Percentiles rank a stretch among this genome's conserved stretches.
phyloP scores from a whole-genome alignment of 2,329 filamentous ascomycete genomes.

The Cylindrodendrum hubeiense region DNA sequence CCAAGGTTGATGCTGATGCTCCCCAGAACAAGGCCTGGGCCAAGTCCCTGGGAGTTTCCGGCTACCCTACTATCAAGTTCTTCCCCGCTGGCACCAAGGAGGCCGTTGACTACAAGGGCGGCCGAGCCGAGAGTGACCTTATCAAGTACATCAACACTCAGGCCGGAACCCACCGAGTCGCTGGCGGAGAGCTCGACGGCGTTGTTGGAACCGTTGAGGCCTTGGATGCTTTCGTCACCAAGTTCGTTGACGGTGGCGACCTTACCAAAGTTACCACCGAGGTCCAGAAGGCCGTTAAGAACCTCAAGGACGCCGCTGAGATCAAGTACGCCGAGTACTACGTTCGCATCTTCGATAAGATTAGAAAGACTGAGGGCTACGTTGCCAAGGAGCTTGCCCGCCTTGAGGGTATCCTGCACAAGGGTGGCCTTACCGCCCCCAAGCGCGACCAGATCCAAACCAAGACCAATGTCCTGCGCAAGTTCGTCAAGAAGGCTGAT shows the following conservation, averaged over 20 bases:
- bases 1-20: conserved; percentile 95
- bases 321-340: conserved; percentile 95
- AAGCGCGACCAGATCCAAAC: conserved; percentile 91
- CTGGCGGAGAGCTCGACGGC: conserved; percentile 83
- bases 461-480: conserved; percentile 89
- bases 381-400: conserved; percentile 87
- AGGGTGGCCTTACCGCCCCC: conserved; percentile 85
- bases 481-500: conserved; percentile 76
- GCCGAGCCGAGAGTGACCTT: conserved; percentile 81
- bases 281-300: conserved; percentile 77
- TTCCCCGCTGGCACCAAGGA: conserved; percentile 88
- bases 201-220: conserved; percentile 85
- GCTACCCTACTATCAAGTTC: conserved; percentile 98
- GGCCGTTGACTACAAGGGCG: conserved; percentile 78
- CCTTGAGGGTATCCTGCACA: conserved; percentile 83
- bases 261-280: conserved; percentile 76
- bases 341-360: conserved; percentile 89
- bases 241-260: conserved; percentile 74
- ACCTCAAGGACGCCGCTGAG: conserved; percentile 71
- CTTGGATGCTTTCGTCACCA: conserved; percentile 81
- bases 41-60: conserved; percentile 80
- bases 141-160: conserved; percentile 89
- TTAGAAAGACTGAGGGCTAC: conserved; percentile 81
- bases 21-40: conserved; percentile 85
- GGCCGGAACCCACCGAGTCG: conserved; percentile 85